Conservation (phyloP, 1,284 basidiomycete species). For the Gomphus bonarii region DNA sequence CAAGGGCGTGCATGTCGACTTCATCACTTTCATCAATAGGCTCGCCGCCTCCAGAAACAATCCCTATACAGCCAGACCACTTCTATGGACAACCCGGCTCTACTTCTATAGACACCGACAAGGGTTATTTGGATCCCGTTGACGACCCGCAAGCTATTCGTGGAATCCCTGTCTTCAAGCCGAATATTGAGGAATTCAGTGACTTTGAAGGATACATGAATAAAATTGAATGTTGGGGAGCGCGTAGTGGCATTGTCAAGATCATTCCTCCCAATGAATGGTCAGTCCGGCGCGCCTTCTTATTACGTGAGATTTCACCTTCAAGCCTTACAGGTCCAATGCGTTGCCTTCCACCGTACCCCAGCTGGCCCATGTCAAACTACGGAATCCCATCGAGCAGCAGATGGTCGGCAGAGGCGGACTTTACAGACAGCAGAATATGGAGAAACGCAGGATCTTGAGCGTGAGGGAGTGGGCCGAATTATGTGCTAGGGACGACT, state of each 20-base stretch:
- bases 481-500: conserved; percentile 52
- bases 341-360: conserved; percentile 58
- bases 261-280: conserved; percentile 90
- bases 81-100: conserved; percentile 56
- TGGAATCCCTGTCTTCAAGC: conserved; percentile 91
- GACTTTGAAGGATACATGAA: conserved; percentile 88
- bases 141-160: conserved; percentile 79
- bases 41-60: background rate
- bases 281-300: conserved; percentile 32
- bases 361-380: conserved; percentile 62
- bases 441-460: conserved; percentile 78
- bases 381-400: conserved; percentile 86
- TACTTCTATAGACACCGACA: conserved; percentile 48
- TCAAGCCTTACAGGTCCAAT: background rate
- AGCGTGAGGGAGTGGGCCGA: conserved; percentile 83
- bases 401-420: conserved; percentile 80
- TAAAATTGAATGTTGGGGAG: conserved; percentile 79
- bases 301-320: background rate
- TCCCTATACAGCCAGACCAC: conserved; percentile 63
- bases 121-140: conserved; percentile 60
- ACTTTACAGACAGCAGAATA: conserved; percentile 83
- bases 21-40: background rate
- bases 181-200: conserved; percentile 77
- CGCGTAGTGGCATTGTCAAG: conserved; percentile 84
- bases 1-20: background rate